phyloP scores from a whole-genome alignment of 202 grass and related monocot species.

The Dendrocalamus latiflorus region DNA sequence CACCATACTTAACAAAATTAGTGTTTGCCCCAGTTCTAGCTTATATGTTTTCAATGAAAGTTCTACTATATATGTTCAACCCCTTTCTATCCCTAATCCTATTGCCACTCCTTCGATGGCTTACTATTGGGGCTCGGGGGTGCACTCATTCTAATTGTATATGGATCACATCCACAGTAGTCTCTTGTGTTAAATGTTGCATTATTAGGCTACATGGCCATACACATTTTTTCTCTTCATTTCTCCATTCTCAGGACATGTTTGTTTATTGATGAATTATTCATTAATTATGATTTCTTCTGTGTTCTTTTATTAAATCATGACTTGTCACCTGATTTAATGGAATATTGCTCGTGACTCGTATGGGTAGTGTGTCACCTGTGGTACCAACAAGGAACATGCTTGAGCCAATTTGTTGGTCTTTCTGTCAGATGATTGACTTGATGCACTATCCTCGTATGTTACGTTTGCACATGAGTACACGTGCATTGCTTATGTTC shows the following conservation, averaged over 20 bases:
- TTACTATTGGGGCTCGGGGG: neutral
- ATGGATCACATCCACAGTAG: too few relatives aligned
- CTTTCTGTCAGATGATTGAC: neutral
- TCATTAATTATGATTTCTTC: neutral
- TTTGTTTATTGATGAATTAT: neutral
- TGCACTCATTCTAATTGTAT: neutral
- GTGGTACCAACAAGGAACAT: neutral
- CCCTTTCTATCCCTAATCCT: neutral
- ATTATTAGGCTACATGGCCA: neutral
- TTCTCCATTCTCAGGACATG: neutral
- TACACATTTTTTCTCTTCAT: neutral
- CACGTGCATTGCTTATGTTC: neutral
- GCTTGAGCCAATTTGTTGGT: neutral
- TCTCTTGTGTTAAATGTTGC: neutral
- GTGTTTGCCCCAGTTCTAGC: neutral
- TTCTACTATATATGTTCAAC: neutral
- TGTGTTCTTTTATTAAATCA: neutral
- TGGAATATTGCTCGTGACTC: neutral
- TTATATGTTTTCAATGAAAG: neutral
- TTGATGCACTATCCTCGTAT: neutral
- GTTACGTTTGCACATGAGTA: conserved; percentile 9
- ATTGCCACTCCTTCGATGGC: neutral
- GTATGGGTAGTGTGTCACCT: neutral
- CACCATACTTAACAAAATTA: neutral
- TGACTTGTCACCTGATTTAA: neutral